phyloP scores from a whole-genome alignment of 352 stramenopile species.

The Phytophthora fragariaefolia region DNA sequence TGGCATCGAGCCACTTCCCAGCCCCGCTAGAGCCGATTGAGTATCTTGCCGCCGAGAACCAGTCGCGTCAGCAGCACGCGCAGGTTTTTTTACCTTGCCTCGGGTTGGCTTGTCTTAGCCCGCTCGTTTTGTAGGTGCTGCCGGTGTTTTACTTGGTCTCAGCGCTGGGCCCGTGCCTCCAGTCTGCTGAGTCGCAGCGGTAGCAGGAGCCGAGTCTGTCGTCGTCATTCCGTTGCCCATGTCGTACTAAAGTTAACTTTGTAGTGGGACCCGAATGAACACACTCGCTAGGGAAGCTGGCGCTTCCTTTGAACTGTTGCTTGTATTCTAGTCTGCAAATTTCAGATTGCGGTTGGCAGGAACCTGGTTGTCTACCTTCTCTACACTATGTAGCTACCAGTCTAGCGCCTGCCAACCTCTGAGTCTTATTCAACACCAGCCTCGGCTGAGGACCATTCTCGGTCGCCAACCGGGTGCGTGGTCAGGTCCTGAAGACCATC shows the following conservation, averaged over 20 bases:
- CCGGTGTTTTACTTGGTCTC: background rate
- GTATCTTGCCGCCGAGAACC: background rate
- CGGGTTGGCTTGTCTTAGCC: slow-evolving; percentile 6
- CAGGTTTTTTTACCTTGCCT: slow-evolving; percentile 20
- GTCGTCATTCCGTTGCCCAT: background rate
- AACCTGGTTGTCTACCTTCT: background rate
- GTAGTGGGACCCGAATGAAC: slow-evolving; percentile 1
- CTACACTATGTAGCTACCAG: background rate
- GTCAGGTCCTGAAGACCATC: slow-evolving; percentile 14
- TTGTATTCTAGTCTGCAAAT: background rate
- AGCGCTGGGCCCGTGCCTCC: background rate
- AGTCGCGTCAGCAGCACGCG: background rate
- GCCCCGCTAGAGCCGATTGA: background rate
- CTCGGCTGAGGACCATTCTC: background rate
- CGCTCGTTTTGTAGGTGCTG: background rate
- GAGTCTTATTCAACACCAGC: slow-evolving; percentile 2
- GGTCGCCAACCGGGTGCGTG: background rate
- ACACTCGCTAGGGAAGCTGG: background rate
- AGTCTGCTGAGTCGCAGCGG: background rate
- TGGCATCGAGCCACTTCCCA: background rate
- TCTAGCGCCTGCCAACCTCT: background rate
- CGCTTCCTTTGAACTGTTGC: background rate
- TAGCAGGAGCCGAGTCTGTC: background rate
- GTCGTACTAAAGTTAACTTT: slow-evolving; percentile 6
- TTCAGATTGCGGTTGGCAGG: background rate